Base-by-base conservation (phyloP, 2,329 filamentous ascomycete species). In the Uncinocarpus reesii region DNA sequence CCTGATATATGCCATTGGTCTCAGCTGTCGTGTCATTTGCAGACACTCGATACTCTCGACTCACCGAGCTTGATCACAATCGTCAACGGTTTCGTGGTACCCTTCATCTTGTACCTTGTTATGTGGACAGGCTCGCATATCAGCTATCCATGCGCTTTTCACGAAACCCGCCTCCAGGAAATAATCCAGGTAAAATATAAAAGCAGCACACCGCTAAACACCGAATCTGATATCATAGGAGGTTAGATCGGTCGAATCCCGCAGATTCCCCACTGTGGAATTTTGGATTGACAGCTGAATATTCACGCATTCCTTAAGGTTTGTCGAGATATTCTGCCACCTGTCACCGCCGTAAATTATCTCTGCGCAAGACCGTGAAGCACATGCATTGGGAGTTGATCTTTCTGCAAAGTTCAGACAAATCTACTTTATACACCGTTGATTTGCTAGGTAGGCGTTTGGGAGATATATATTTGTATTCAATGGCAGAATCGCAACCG, bases 11-110 rank as follows among this genome's bases (percentile, higher is more conserved):
- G 24, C 34, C 38, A 50, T 61, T 51, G 37, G 24, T 31, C 7
- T 20, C 2, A 15, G 29, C 5, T 35, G n/a, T 20, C n/a, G 8
- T 20, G 20, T 11, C 11, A 20, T 18, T 13, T 2, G 10, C 11
- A 43, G 8, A 7, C 7, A 6, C 26, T 2, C 18, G 35, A 28
- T 32, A 38, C 29, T 18, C n/a, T 3, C 29, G 18, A 41, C 58
- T 58, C 76, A 92, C 86, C 86, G 55, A 93, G 78, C 72, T 93
- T 93, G 60, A 93, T 90, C 58, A 93, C 86, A 54, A 92, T 78
- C 47, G 81, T 86, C 56, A 86, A 75, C 60, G 79, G 75, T 63
- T 79, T 82, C 63, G 78, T 81, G 47, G 69, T 67, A 35, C 68
- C 71, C 71, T 80, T 86, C 81, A 84, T 85, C 56, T 65, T 77